phyloP scores from a whole-genome alignment of 2,329 filamentous ascomycete species.

The Penicillium sp. region DNA sequence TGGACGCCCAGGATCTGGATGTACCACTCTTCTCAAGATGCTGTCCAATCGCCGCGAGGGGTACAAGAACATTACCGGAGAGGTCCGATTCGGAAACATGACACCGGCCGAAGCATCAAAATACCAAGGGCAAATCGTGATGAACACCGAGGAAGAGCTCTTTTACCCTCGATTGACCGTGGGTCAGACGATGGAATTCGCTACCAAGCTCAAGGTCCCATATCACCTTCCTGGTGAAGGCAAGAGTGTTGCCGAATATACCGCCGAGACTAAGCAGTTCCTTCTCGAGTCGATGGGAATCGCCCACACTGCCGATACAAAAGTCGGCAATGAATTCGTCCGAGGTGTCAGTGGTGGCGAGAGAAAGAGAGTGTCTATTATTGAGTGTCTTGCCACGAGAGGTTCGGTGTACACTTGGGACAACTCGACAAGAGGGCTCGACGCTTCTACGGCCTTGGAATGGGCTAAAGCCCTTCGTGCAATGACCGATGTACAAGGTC shows the following conservation, averaged over 20 bases:
- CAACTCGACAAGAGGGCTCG: constrained; percentile 66
- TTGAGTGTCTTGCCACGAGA: constrained; percentile 61
- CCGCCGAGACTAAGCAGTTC: constrained; percentile 54
- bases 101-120: constrained; percentile 43
- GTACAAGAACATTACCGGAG: constrained; percentile 59
- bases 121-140: constrained; percentile 60
- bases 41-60: constrained; percentile 65
- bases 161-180: constrained; percentile 56
- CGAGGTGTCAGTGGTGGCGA: constrained; percentile 71
- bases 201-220: constrained; percentile 59
- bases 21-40: constrained; percentile 70
- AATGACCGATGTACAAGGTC: constrained; percentile 63
- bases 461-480: constrained; percentile 62
- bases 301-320: constrained; percentile 62
- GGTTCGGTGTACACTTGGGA: constrained; percentile 67
- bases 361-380: constrained; percentile 68
- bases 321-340: constrained; percentile 67
- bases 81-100: constrained; percentile 58
- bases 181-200: constrained; percentile 56
- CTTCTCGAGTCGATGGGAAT: constrained; percentile 61
- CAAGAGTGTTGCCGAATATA: constrained; percentile 49
- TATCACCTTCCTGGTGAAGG: constrained; percentile 50
- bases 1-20: constrained; percentile 68
- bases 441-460: constrained; percentile 65
- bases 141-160: constrained; percentile 56